Evolutionary conservation across 2,329 filamentous ascomycete genomes (phyloP), one percentile per base, ranked within the genome.

Genomic region (Trichophyton mentagrophytes): DNA sequence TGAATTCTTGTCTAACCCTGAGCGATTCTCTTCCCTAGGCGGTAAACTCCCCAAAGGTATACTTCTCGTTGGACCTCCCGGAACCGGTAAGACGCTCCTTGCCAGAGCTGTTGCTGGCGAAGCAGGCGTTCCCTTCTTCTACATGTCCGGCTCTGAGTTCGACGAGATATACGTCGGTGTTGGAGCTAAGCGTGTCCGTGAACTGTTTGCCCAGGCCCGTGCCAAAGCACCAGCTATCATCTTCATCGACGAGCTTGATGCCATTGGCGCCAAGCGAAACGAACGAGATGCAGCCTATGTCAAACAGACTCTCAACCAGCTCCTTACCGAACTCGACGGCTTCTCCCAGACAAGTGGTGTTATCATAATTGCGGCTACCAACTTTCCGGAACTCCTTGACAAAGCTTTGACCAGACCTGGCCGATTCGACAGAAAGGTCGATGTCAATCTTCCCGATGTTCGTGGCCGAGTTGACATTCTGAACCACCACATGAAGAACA

Each of bases 101-200:
- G 93, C 93, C 64, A 87, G 93, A 69, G 95, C 93, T 60, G 93
- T 99, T 63, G 93, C 93, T 56, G 93, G 93, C 59, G 93, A 99
- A 77, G 91, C 93, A 60, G 93, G 92, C 61, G 93, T 99, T 17
- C 93, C 93, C 1, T 99, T 99, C 81, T 99, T 97, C 81, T 99
- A 96, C 81, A 97, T 99, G 92, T 99, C 93, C 70, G 93, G 93
- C 58, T 95, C 90, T 62, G 93, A 99, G 73, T 99, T 99, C 71
- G 93, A 99, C 70, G 93, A 99, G 75, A 87, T 99, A 59, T 99
- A 96, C 70, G 95, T 99, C 40, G 93, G 93, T 71, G 93, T 99
- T 60, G 90, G 91, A 70, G 90, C 90, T 53, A 96, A 99, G 80
- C 88, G 93, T 69, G 92, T 99, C 57, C 89, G 93, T 62, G 93